Conservation (phyloP, 208 protist species). For the Kentomonas sorsogonicus region DNA sequence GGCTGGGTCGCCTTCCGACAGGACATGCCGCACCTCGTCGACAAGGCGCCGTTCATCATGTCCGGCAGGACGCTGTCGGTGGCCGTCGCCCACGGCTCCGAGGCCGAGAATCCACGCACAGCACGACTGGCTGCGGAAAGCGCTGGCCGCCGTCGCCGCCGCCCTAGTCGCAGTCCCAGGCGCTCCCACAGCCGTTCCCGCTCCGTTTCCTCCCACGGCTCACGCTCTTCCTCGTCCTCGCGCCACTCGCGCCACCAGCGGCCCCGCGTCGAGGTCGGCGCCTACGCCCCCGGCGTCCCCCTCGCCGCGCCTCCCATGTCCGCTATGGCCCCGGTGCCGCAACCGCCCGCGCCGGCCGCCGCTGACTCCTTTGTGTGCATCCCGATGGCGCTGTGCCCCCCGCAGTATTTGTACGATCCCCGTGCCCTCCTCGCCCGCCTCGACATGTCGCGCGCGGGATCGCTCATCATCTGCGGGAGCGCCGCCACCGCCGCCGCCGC, state of each 20-base stretch:
- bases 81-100: neutral
- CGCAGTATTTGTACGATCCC: slow-evolving; percentile 23
- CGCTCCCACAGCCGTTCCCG: no score
- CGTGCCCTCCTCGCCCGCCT: slow-evolving; percentile 18
- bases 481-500: neutral
- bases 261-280: no score
- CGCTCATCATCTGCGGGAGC: slow-evolving; percentile 18
- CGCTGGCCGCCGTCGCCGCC: neutral
- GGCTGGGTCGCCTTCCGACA: slow-evolving; percentile 15
- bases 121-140: neutral
- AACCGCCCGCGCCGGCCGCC: neutral
- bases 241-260: no score
- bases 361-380: slow-evolving; percentile 25
- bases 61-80: neutral
- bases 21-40: slow-evolving; percentile 4
- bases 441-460: slow-evolving; percentile 14
- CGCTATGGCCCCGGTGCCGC: neutral
- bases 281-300: no score
- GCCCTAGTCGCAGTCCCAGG: no score
- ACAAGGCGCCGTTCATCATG: slow-evolving; percentile 11
- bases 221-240: no score
- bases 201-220: no score
- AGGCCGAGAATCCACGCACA: neutral
- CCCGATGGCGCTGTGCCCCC: slow-evolving; percentile 22
- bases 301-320: no score